Conservation (phyloP, 805 yeast genomes). For the Ogataea nitratoaversa region DNA sequence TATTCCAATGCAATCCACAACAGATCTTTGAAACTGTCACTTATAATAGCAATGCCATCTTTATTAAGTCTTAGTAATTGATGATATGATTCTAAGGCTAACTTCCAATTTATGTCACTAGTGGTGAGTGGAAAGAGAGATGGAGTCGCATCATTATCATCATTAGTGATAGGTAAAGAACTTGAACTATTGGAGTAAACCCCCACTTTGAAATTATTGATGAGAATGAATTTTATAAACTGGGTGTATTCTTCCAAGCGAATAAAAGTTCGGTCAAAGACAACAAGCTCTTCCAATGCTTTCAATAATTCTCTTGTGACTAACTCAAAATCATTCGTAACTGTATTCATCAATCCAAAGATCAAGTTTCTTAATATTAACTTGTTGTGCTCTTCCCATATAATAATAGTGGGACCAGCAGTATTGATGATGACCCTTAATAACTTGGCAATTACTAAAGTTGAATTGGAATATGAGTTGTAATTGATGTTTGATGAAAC, state of each 20-base stretch:
- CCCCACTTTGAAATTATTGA: slow-evolving; percentile 33
- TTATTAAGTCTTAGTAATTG: slow-evolving; percentile 27
- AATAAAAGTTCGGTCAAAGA: slow-evolving; percentile 41
- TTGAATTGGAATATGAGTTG: slow-evolving; percentile 38
- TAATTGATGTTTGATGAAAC: slow-evolving; percentile 47
- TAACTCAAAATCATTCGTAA: slow-evolving; percentile 29
- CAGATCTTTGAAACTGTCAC: slow-evolving; percentile 17
- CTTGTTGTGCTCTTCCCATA: slow-evolving; percentile 28
- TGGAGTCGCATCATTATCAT: slow-evolving; percentile 19
- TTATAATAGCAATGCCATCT: slow-evolving; percentile 10
- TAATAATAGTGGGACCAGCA: slow-evolving; percentile 53
- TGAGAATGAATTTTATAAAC: slow-evolving; percentile 29
- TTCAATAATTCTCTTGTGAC: slow-evolving; percentile 37
- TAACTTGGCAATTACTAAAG: slow-evolving; percentile 39
- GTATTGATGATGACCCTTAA: slow-evolving; percentile 43
- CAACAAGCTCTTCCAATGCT: slow-evolving; percentile 41
- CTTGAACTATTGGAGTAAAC: slow-evolving; percentile 21
- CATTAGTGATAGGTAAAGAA: slow-evolving; percentile 22
- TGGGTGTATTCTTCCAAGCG: slow-evolving; percentile 26
- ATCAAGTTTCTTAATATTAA: slow-evolving; percentile 33
- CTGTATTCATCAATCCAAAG: slow-evolving; percentile 35
- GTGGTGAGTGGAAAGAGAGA: slow-evolving; percentile 32
- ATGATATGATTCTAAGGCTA: slow-evolving; percentile 26
- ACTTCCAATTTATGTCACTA: slow-evolving; percentile 22
- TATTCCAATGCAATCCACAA: slow-evolving; percentile 33